phyloP scores from a whole-genome alignment of 2,329 filamentous ascomycete species.

The Sporothrix curviconia region DNA sequence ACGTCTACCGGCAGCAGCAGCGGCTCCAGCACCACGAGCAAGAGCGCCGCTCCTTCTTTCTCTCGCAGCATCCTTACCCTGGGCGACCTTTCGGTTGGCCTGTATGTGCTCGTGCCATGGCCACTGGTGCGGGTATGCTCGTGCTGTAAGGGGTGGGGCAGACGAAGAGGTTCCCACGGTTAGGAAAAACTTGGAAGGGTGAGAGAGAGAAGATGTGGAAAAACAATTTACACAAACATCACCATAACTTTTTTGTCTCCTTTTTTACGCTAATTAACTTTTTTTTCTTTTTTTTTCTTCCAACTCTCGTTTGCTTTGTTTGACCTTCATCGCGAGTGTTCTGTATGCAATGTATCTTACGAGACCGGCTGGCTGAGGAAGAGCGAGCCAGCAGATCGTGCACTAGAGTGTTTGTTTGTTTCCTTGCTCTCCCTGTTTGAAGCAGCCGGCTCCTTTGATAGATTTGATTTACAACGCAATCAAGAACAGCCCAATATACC shows the following conservation, averaged over 20 bases:
- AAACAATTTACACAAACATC: too few species aligned
- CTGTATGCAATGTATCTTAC: too few species aligned
- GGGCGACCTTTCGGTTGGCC: conserved; percentile 42
- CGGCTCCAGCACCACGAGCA: conserved; percentile 24
- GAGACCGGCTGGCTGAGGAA: too few species aligned
- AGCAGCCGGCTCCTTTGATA: too few species aligned
- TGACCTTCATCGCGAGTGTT: neutral
- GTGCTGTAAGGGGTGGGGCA: conserved; percentile 37
- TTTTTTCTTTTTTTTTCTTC: neutral
- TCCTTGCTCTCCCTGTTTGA: too few species aligned
- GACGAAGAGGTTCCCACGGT: too few species aligned
- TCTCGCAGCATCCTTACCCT: conserved; percentile 37
- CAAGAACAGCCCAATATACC: too few species aligned
- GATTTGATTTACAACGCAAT: too few species aligned
- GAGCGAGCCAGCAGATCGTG: too few species aligned
- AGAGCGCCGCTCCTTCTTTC: conserved; percentile 33
- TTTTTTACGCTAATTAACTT: neutral
- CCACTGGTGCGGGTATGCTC: conserved; percentile 47
- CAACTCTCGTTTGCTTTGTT: neutral
- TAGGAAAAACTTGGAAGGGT: neutral
- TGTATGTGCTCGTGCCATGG: conserved; percentile 48
- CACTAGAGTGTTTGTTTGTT: too few species aligned
- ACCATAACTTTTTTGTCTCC: too few species aligned
- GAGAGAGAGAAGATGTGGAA: neutral
- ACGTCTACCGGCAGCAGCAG: conserved; percentile 25